Evolutionary conservation across 306 rosid species (phyloP).

Genomic region (Trifolium repens): DNA sequence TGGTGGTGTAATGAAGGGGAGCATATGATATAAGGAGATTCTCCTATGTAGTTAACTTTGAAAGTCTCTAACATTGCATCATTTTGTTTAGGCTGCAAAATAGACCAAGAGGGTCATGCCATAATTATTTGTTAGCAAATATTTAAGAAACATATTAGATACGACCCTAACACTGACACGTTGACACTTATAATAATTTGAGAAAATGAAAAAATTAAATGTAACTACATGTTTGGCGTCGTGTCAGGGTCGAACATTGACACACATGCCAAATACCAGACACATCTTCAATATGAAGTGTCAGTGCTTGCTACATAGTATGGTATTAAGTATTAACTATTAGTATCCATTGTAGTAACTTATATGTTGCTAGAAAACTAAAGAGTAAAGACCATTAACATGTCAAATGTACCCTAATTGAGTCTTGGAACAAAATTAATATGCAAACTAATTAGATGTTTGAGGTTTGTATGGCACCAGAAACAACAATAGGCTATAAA

Average conservation of each 20-base stretch:
- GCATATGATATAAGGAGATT: conserved; percentile 70
- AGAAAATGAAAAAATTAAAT: background rate
- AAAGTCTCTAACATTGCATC: conserved; percentile 75
- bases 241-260: background rate
- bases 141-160: background rate
- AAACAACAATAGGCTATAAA: no score
- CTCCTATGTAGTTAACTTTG: conserved; percentile 74
- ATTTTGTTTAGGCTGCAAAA: conserved; percentile 81
- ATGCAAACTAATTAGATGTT: conserved; percentile 39
- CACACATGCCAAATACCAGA: background rate
- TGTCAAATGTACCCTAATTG: conserved; percentile 3
- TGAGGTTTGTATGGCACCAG: no score
- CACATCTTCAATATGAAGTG: background rate
- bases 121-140: conserved; percentile 17
- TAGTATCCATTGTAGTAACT: background rate
- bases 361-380: background rate
- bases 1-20: conserved; percentile 70
- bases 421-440: background rate
- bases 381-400: background rate
- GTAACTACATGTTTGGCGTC: background rate
- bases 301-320: no score
- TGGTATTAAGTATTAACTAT: no score
- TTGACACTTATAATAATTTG: background rate
- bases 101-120: conserved; percentile 12
- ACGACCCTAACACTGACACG: background rate